Percentiles rank a stretch among this genome's conserved stretches.
Evolutionary conservation across 306 rosid genomes (phyloP).

Genomic region (Cicer bijugum): DNA sequence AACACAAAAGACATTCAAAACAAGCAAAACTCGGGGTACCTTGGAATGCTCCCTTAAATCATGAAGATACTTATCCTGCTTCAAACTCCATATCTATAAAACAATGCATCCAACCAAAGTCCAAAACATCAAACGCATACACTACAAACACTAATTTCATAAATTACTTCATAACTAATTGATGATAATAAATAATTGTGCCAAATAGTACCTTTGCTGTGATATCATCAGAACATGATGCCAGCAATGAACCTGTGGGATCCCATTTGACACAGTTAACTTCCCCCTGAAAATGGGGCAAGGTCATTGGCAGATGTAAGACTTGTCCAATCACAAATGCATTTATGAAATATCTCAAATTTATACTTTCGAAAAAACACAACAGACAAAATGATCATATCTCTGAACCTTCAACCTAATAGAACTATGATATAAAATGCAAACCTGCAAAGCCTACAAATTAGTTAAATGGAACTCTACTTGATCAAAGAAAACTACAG

Average conservation of each 20-base stretch:
- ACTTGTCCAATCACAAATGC: constrained; percentile 21
- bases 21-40: constrained; percentile 52
- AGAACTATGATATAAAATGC: constrained; percentile 26
- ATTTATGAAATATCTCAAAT: constrained; percentile 16
- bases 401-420: constrained; percentile 36
- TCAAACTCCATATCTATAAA: constrained; percentile 90
- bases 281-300: constrained; percentile 69
- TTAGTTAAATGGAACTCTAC: constrained; percentile 19
- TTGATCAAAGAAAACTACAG: constrained; percentile 25
- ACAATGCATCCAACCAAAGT: constrained; percentile 29
- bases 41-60: constrained; percentile 91
- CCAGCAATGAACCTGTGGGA: constrained; percentile 87
- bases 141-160: background rate
- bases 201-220: constrained; percentile 76
- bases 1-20: constrained; percentile 11
- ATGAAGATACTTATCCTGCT: constrained; percentile 81
- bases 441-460: constrained; percentile 11
- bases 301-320: constrained; percentile 40
- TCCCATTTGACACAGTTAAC: constrained; percentile 99
- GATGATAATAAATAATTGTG: background rate
- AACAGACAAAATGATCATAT: background rate
- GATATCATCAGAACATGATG: constrained; percentile 94
- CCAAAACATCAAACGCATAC: background rate
- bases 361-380: background rate
- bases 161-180: constrained; percentile 15